Conservation (phyloP, 371 early-diverging fungal genomes). For the Thermomucor indicae-seudaticae region DNA sequence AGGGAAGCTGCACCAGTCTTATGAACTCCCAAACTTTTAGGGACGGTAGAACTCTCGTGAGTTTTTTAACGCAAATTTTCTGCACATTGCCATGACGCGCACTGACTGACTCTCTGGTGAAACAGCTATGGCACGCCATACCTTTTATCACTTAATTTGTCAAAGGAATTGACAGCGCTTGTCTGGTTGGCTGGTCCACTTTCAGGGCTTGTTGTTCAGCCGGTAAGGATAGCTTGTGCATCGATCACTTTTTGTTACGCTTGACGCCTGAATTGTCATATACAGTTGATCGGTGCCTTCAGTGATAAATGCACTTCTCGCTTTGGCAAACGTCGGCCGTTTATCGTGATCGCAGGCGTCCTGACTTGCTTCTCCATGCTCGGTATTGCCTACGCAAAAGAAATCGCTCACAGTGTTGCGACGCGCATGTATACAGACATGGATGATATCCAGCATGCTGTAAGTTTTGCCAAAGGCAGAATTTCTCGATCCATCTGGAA, state of each 20-base stretch:
- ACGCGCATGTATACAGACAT: conserved; percentile 28
- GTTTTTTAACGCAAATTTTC: conserved; percentile 4
- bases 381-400: conserved; percentile 64
- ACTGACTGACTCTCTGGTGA: too few relatives aligned
- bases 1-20: neutral
- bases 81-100: neutral
- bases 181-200: conserved; percentile 86
- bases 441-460: conserved; percentile 48
- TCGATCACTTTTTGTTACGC: neutral
- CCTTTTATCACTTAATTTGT: conserved; percentile 62
- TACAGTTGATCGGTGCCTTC: conserved; percentile 51
- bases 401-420: conserved; percentile 29
- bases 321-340: conserved; percentile 59
- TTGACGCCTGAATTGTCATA: neutral
- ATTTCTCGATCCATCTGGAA: neutral
- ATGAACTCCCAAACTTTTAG: conserved; percentile 11
- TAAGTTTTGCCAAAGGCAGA: conserved; percentile 5
- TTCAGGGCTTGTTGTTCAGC: conserved; percentile 49
- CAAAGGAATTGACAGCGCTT: conserved; percentile 61
- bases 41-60: conserved; percentile 58
- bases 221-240: conserved; percentile 6
- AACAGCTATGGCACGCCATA: conserved; percentile 77
- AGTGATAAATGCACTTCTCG: conserved; percentile 58
- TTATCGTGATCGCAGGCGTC: conserved; percentile 55
- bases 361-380: conserved; percentile 58